Evolutionary conservation across 2,329 filamentous ascomycete species (phyloP), one percentile per base, ranked within the genome.

Genomic region (Sphaerulina populicola): DNA sequence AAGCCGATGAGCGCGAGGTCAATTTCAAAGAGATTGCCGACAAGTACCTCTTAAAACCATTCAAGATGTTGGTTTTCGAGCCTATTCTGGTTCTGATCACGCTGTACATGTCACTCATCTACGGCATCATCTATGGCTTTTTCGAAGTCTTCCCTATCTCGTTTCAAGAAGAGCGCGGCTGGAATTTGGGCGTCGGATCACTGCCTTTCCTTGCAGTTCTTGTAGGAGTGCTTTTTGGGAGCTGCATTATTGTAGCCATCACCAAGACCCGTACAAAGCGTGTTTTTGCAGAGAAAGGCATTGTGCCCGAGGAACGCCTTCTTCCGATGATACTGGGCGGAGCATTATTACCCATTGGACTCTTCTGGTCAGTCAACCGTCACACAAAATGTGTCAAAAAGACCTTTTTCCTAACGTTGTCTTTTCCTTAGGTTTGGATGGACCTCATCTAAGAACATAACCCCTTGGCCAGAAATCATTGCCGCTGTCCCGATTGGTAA

Each of bases 41-140:
- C 29, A 79, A 77, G 60, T 74, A 82, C 58, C 71, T 80, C 27
- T 68, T 84, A 79, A 50, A 58, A 4, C 60, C 60, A 1, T 59
- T 59, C 37, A 60, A 62, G 44, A 57, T 62, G 45, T 50, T 62
- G 39, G 47, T 46, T 11, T 42, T 60, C 29, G 58, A 77, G 21
- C 74, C 81, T 0, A 78, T 80, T 43, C 71, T 78, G 2, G 70
- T 76, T 39, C 65, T 73, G 30, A 69, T 77, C 56, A 71, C 59
- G 0, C 42, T 68, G 1, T 68, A 68, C 51, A 61, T 65, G 49
- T 53, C 55, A 1, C 54, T 66, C 2, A 59, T 67, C 11, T 66
- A 67, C 36, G 54, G 57, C 2, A 53, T 60, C 43, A 59, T 67
- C 37, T 66, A 64, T 37, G 52, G 60, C 15, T 63, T 59, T 45